Base-by-base conservation (phyloP, 2,329 filamentous ascomycete species). In the Xylaria digitata region DNA sequence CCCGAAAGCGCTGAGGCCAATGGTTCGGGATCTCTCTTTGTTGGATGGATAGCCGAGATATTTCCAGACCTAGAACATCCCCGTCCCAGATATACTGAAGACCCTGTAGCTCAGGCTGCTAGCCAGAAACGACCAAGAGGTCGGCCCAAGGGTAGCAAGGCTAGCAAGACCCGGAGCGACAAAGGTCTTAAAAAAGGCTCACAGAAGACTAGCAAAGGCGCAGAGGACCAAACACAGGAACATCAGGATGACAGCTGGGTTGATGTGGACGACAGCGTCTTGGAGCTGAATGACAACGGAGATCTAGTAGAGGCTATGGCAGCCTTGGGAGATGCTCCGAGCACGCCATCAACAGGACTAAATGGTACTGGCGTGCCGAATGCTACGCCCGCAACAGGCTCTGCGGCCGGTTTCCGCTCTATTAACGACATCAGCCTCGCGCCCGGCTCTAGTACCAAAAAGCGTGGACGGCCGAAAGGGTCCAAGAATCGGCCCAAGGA, bases 41-140 rank as follows among this genome's bases (percentile, higher is more conserved):
- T 90, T 34, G 84, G 86, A 21, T 90, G 88, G 87, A 78, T 90
- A 50, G 80, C 86, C 13, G 88, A 90, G 72, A 88, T 90, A 61
- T 90, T 90, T 67, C 87, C 87, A 19, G 80, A 78, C 42, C 76
- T 77, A 63, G 78, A 76, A 17, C 59, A 72, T 67, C 74, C 72
- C 32, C 70, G 74, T 48, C 72, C 73, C 15, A 65, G 61, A 50
- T 65, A 71, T 52, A 69, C 56, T 7, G 61, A 65, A 50, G 62
- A 66, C 13, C 19, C 64, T n/a, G 40, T 72, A 30, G 58, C 50
- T 32, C 68, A 67, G 60, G 53, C 74, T 50, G 43, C 65, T 19
- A 69, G 63, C 48, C 68, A 72, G 42, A 86, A 83, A 71, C 80
- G 85, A 57, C 78, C 80, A 6, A 81, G 86, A 68, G 86, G 86